These are phyloP conservation scores for Cryptosporidium muris DNA, from an alignment of 169 alveolate species.

Conservation along the genomic window DNA sequence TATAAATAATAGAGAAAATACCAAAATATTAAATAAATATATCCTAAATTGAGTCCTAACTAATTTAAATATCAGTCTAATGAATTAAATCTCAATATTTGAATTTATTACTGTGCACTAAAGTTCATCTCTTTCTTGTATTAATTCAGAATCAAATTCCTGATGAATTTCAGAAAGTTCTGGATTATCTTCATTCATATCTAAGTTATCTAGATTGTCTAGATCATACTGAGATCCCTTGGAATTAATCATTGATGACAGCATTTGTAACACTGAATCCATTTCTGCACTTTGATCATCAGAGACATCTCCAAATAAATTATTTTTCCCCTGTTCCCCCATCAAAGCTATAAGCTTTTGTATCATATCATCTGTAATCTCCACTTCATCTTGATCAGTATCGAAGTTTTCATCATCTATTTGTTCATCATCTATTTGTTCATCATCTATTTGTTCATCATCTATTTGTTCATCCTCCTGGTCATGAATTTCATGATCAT, in stretches of 20 bases:
- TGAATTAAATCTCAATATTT: no score
- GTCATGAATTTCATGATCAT: not conserved
- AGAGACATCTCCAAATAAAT: not conserved
- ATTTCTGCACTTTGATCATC: conserved; percentile 49
- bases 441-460: not conserved
- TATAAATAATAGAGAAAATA: not conserved
- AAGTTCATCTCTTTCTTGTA: conserved; percentile 14
- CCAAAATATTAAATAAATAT: not conserved
- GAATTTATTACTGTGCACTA: not conserved
- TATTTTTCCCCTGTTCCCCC: conserved; percentile 47
- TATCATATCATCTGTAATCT: conserved; percentile 62
- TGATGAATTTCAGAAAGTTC: conserved; percentile 4
- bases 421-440: not conserved
- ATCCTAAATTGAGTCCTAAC: no score
- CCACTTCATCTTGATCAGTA: conserved; percentile 34
- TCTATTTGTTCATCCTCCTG: conserved; percentile 20
- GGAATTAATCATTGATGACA: conserved; percentile 42
- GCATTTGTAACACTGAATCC: conserved; percentile 58
- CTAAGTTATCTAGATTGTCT: not conserved
- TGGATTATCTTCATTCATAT: not conserved
- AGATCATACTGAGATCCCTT: not conserved
- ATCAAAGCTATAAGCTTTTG: conserved; percentile 41
- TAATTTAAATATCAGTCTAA: no score
- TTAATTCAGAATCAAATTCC: conserved; percentile 3
- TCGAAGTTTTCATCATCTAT: not conserved